These are phyloP conservation scores for Pyrenophora graminea DNA, from an alignment of 2,329 filamentous ascomycete genomes.

Conservation along the genomic window DNA sequence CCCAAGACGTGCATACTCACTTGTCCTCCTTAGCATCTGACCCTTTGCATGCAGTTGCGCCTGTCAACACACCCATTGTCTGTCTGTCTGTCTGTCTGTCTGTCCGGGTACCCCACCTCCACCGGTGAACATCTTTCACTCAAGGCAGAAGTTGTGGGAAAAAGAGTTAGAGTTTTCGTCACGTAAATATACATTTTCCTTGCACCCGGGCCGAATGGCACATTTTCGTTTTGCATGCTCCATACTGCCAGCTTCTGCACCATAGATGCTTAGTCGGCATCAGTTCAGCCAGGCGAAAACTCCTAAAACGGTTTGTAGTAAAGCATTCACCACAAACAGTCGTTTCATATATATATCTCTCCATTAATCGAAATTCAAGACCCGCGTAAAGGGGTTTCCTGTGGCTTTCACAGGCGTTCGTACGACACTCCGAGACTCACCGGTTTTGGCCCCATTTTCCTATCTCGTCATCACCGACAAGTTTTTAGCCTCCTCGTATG, in stretches of 20 bases:
- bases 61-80: constrained; percentile 11
- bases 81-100: constrained; percentile 11
- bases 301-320: too few species aligned
- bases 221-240: constrained; percentile 19
- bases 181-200: constrained; percentile 15
- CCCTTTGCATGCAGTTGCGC: constrained; percentile 22
- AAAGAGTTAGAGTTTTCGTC: constrained; percentile 18
- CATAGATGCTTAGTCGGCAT: constrained; percentile 1
- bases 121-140: constrained; percentile 37
- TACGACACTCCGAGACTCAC: constrained; percentile 19
- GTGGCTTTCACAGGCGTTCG: constrained; percentile 11
- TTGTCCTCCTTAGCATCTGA: constrained; percentile 27
- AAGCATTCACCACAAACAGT: too few species aligned
- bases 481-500: neutral
- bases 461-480: constrained; percentile 17
- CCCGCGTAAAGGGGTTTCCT: neutral
- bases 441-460: constrained; percentile 30
- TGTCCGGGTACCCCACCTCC: constrained; percentile 30
- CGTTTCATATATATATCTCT: too few species aligned
- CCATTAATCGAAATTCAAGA: too few species aligned
- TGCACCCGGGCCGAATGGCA: constrained; percentile 6
- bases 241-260: constrained; percentile 13
- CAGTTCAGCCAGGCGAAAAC: too few species aligned
- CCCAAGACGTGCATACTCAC: constrained; percentile 19
- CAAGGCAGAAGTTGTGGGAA: constrained; percentile 36